Evolutionary conservation across 768 basidiomycete species (phyloP).

Genomic region (Lentinula boryana): DNA sequence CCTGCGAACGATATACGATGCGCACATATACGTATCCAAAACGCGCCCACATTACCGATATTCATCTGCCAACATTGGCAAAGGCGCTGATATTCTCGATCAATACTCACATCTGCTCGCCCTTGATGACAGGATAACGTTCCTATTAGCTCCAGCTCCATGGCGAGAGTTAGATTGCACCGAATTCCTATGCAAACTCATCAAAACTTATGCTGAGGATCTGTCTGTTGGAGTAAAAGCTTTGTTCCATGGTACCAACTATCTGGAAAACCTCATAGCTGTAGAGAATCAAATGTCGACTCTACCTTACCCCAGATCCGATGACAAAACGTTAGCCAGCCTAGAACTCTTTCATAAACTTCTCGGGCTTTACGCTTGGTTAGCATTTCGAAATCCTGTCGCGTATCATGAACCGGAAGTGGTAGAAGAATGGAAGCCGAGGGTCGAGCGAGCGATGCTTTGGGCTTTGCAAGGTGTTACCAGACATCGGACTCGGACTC

Average conservation of each 20-base stretch:
- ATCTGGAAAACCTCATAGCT: slow-evolving; percentile 34
- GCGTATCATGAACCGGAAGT: slow-evolving; percentile 53
- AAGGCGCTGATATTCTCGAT: slow-evolving; percentile 40
- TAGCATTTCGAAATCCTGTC: slow-evolving; percentile 62
- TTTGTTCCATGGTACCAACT: slow-evolving; percentile 27
- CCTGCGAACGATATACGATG: slow-evolving; percentile 39
- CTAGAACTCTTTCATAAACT: slow-evolving; percentile 78
- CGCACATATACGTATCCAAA: slow-evolving; percentile 40
- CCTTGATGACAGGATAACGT: slow-evolving; percentile 34
- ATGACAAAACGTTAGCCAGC: slow-evolving; percentile 13
- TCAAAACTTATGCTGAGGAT: slow-evolving; percentile 33
- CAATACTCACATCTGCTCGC: slow-evolving; percentile 27
- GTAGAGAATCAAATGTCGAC: slow-evolving; percentile 30
- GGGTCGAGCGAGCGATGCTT: slow-evolving; percentile 65
- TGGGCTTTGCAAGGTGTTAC: slow-evolving; percentile 47
- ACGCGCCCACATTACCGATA: slow-evolving; percentile 40
- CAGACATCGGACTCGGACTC: neutral
- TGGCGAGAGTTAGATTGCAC: slow-evolving; percentile 37
- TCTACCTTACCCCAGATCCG: neutral
- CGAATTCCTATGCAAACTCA: slow-evolving; percentile 29
- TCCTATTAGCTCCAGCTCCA: slow-evolving; percentile 48
- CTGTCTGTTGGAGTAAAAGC: slow-evolving; percentile 36
- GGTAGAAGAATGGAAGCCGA: slow-evolving; percentile 48
- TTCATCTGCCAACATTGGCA: slow-evolving; percentile 8
- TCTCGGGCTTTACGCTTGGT: slow-evolving; percentile 80